Conservation (phyloP, 371 early-diverging fungal species). For the Apophysomyces ossiformis region DNA sequence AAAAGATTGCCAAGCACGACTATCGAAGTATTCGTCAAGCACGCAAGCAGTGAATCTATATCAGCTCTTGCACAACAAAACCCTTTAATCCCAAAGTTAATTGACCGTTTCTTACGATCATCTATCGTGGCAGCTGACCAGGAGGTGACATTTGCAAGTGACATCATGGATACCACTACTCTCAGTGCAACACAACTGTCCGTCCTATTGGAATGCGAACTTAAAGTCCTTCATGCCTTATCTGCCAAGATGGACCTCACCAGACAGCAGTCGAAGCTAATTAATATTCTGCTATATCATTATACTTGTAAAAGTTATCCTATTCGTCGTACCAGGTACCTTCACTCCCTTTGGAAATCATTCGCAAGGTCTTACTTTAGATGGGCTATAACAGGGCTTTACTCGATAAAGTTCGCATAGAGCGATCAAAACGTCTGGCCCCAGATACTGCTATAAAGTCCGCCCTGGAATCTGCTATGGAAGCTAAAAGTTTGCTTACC, state of each 20-base stretch:
- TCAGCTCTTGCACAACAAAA: conserved; percentile 30
- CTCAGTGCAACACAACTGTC: conserved; percentile 24
- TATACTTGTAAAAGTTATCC: conserved; percentile 33
- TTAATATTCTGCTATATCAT: conserved; percentile 30
- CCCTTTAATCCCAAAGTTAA: conserved; percentile 40
- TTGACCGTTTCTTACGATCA: conserved; percentile 46
- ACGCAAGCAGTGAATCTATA: conserved; percentile 23
- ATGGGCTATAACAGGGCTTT: conserved; percentile 17
- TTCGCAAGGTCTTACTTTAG: not conserved
- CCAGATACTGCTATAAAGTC: conserved; percentile 1
- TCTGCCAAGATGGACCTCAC: conserved; percentile 31
- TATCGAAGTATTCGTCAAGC: conserved; percentile 33
- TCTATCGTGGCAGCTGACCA: conserved; percentile 30
- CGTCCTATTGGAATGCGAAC: conserved; percentile 45
- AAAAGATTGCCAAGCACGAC: conserved; percentile 31
- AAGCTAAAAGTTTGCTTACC: conserved; percentile 30
- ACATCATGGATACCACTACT: conserved; percentile 21
- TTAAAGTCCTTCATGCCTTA: conserved; percentile 31
- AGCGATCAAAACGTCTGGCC: conserved; percentile 20
- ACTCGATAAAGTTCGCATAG: conserved; percentile 27
- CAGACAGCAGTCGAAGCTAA: conserved; percentile 26
- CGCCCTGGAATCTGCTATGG: conserved; percentile 28
- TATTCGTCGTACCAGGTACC: conserved; percentile 46
- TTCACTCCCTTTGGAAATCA: not conserved
- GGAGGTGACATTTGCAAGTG: conserved; percentile 30